Base-by-base conservation (phyloP, 495 filamentous ascomycete genomes). In the Aspergillus bertholletiae region DNA sequence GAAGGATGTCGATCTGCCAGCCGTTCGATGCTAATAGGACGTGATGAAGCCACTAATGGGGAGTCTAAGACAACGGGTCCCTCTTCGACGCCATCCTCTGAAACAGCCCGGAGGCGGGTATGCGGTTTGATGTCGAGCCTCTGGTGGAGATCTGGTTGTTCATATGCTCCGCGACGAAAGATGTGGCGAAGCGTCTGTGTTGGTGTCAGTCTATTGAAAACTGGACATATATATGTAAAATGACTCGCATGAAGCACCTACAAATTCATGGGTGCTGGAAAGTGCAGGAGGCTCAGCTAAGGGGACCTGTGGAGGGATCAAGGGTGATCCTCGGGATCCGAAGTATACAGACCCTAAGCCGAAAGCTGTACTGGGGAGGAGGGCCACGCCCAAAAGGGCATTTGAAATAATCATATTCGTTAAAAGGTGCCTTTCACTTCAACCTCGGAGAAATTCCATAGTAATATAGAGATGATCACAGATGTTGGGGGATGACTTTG, bases 161-260 rank as follows among this genome's bases (percentile, higher is more conserved):
- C 72, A 66, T 80, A 73, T 46, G 88, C 85, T 6, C 91, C 94
- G 66, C 96, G 93, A 62, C 94, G 91, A 71, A 90, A 91, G 50
- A 97, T 84, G 70, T 97, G 94, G 57, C 88, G 86, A 55, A 98
- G 78, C 7, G 82, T 88, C 87, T 94, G 69, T n/a, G 23, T 45
- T 60, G 39, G n/a, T 22, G 39, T 43, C 18, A 68, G 57, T 51
- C 58, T 28, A n/a, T n/a, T n/a, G n/a, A 18, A 23, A 23, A 35
- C 6, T 20, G n/a, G 3, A 28, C n/a, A 20, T n/a, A n/a, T n/a
- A n/a, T n/a, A n/a, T n/a, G n/a, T n/a, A n/a, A n/a, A n/a, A n/a
- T n/a, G n/a, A n/a, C n/a, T n/a, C n/a, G 3, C 21, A 24, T 43
- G 39, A 65, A 58, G 54, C 11, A 59, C 71, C 63, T 66, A 75